Percentiles rank a stretch among this genome's conserved stretches.
Conservation (phyloP, 805 yeast species). For the Suhomyces sp. region DNA sequence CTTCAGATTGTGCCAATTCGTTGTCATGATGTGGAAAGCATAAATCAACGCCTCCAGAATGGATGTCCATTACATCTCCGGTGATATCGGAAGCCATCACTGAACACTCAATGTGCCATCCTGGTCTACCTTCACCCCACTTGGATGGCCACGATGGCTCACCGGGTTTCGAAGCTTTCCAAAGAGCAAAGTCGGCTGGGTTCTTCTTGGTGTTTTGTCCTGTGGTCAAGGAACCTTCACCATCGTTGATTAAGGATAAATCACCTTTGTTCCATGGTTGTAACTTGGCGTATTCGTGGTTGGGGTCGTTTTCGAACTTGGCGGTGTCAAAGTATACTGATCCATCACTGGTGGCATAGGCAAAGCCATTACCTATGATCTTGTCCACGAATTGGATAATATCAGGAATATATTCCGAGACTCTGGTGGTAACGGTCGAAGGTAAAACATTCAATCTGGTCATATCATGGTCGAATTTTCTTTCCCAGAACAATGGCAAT, state of each 20-base stretch:
- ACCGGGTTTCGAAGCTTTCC: conserved; percentile 97
- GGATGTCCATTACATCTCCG: conserved; percentile 86
- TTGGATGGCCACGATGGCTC: conserved; percentile 95
- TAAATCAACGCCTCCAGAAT: conserved; percentile 94
- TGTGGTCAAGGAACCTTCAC: conserved; percentile 81
- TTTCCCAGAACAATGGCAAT: conserved; percentile 89
- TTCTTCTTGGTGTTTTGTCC: conserved; percentile 61
- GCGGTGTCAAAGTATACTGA: conserved; percentile 94
- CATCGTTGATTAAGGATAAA: conserved; percentile 81
- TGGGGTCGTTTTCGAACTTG: conserved; percentile 66
- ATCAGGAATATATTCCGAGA: conserved; percentile 93
- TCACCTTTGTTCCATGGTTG: conserved; percentile 98
- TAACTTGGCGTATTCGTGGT: conserved; percentile 88
- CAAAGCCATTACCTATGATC: conserved; percentile 80
- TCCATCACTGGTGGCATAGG: conserved; percentile 80
- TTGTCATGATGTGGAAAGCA: conserved; percentile 99
- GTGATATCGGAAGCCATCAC: conserved; percentile 94
- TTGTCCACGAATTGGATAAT: conserved; percentile 74
- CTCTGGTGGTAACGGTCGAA: conserved; percentile 86
- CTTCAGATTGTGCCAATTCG: conserved; percentile 96
- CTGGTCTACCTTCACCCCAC: conserved; percentile 98
- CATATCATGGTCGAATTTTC: conserved; percentile 84
- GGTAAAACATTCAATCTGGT: conserved; percentile 76
- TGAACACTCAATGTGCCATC: conserved; percentile 99
- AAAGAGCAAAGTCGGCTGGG: conserved; percentile 87